Conservation (phyloP, 192 early-diverging fungal genomes). For the Entophlyctis luteolus region DNA sequence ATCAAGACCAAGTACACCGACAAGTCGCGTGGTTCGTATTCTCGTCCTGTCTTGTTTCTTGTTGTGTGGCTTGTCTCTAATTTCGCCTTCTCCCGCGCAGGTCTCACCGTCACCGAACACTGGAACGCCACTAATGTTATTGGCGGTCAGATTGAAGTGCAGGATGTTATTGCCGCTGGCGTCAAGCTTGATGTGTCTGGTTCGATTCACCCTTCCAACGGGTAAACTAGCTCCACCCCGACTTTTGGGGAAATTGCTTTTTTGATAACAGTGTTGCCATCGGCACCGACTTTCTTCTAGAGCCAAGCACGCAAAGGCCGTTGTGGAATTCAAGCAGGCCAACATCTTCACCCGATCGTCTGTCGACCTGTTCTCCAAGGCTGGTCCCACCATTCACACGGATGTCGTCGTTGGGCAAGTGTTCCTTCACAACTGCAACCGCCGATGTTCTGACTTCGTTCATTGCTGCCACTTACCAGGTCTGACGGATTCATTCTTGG, state of each 20-base stretch:
- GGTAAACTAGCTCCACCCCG: constrained; percentile 31
- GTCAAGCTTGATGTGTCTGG: constrained; percentile 89
- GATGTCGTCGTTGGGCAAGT: constrained; percentile 76
- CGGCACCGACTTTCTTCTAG: not conserved
- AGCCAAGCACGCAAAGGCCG: constrained; percentile 23
- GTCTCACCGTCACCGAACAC: constrained; percentile 88
- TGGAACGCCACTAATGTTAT: constrained; percentile 96
- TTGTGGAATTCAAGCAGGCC: constrained; percentile 84
- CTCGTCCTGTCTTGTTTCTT: not conserved
- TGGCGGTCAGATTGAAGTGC: constrained; percentile 86
- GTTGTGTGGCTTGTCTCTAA: not conserved
- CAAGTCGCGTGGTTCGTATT: constrained; percentile 72
- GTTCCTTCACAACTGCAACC: not conserved
- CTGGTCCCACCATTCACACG: constrained; percentile 83
- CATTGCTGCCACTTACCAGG: constrained; percentile 1
- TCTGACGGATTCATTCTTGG: constrained; percentile 83
- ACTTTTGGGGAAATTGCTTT: not conserved
- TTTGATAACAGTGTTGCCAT: not conserved
- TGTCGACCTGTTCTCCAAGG: constrained; percentile 80
- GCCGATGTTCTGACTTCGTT: not conserved
- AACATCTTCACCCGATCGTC: constrained; percentile 82
- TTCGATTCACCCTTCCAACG: constrained; percentile 79
- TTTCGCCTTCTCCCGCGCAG: constrained; percentile 14
- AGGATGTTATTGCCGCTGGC: constrained; percentile 91
- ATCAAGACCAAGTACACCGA: constrained; percentile 97